Percentiles rank a stretch among this genome's conserved stretches.
These are phyloP conservation scores for Collybia nuda DNA, from an alignment of 768 basidiomycete species.

Conservation along the genomic window DNA sequence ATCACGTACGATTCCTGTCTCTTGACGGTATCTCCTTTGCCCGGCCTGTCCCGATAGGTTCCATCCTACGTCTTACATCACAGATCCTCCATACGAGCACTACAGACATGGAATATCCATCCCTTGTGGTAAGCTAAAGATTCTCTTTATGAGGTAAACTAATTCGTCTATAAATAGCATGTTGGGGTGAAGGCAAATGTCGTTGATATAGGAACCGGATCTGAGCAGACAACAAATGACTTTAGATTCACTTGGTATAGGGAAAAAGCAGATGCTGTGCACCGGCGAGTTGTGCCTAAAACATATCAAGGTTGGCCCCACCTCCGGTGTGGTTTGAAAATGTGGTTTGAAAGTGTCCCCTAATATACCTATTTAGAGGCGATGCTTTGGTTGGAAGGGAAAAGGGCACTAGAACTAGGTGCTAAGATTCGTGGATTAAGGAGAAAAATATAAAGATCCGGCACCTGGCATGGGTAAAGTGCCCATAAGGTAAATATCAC, in stretches of 20 bases:
- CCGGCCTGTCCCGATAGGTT: slow-evolving; percentile 82
- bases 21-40: slow-evolving; percentile 80
- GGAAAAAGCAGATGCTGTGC: slow-evolving; percentile 32
- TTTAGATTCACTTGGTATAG: slow-evolving; percentile 75
- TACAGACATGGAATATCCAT: slow-evolving; percentile 32
- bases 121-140: slow-evolving; percentile 52
- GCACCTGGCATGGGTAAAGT: too few species aligned
- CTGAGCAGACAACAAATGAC: slow-evolving; percentile 69
- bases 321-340: too few species aligned
- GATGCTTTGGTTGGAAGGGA: slow-evolving; percentile 84
- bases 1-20: slow-evolving; percentile 69
- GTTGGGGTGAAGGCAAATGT: slow-evolving; percentile 73
- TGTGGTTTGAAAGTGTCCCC: background rate
- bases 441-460: background rate
- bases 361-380: slow-evolving; percentile 49
- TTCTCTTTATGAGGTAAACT: background rate
- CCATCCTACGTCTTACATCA: slow-evolving; percentile 72
- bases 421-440: slow-evolving; percentile 50
- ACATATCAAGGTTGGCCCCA: slow-evolving; percentile 63
- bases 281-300: slow-evolving; percentile 58
- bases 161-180: slow-evolving; percentile 41
- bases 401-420: slow-evolving; percentile 68
- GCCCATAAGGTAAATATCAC: too few species aligned
- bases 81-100: slow-evolving; percentile 61
- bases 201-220: slow-evolving; percentile 64